Evolutionary conservation across 2,329 filamentous ascomycete species (phyloP).

Genomic region (Tolypocladium paradoxum): DNA sequence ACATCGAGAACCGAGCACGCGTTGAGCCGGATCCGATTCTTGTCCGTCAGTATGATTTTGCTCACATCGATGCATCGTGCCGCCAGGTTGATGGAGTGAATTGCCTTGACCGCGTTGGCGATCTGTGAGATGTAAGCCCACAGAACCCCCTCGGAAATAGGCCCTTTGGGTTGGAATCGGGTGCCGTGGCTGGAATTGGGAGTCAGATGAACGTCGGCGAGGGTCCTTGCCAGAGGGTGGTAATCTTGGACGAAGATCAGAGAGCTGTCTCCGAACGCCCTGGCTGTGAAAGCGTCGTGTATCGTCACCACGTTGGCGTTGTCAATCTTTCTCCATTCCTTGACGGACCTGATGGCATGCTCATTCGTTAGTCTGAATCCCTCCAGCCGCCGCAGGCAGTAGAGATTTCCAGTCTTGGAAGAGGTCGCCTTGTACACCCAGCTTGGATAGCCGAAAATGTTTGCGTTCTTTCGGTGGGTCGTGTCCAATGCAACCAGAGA

Average conservation of each 20-base stretch:
- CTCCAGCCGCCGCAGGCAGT: conserved; percentile 77
- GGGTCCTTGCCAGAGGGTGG: conserved; percentile 79
- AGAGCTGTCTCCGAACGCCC: conserved; percentile 89
- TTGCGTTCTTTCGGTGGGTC: conserved; percentile 64
- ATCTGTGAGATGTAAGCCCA: conserved; percentile 94
- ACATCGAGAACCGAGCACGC: conserved; percentile 87
- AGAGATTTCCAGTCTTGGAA: conserved; percentile 78
- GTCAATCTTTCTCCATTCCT: conserved; percentile 78
- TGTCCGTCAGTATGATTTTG: conserved; percentile 84
- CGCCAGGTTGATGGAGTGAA: conserved; percentile 72
- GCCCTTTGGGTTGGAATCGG: conserved; percentile 32
- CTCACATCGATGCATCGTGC: conserved; percentile 77
- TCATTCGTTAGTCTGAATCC: conserved; percentile 84
- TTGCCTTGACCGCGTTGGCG: conserved; percentile 73
- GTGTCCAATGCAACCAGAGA: conserved; percentile 84
- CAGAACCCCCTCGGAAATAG: conserved; percentile 60
- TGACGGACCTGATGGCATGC: conserved; percentile 73
- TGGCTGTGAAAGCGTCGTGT: conserved; percentile 86
- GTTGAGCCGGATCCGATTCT: conserved; percentile 78
- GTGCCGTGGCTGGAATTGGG: conserved; percentile 26
- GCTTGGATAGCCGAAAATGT: conserved; percentile 75
- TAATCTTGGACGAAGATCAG: conserved; percentile 92
- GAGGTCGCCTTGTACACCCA: conserved; percentile 95
- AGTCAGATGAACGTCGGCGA: conserved; percentile 70
- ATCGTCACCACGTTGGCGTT: conserved; percentile 76